Conservation (phyloP, 805 yeast species). For the Kluyveromyces nonfermentans region DNA sequence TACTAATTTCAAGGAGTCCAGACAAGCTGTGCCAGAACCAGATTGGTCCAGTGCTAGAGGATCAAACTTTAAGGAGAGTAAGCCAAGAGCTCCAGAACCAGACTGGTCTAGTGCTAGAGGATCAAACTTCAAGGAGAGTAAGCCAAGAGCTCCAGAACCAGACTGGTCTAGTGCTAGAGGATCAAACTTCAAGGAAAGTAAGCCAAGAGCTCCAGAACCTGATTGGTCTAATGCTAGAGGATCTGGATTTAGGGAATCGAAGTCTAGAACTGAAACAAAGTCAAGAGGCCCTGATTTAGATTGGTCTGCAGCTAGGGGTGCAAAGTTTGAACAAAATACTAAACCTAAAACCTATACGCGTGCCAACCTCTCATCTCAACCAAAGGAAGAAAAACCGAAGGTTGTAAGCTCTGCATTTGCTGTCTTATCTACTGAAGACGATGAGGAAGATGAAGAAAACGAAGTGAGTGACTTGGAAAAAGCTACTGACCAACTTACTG, state of each 20-base stretch:
- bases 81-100: slow-evolving; percentile 37
- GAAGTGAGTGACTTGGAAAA: slow-evolving; percentile 25
- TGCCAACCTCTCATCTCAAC: slow-evolving; percentile 10
- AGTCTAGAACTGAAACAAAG: slow-evolving; percentile 21
- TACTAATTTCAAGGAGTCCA: slow-evolving; percentile 24
- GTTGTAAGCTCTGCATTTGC: slow-evolving; percentile 39
- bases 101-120: slow-evolving; percentile 51
- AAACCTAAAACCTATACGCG: slow-evolving; percentile 11
- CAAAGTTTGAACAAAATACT: slow-evolving; percentile 15
- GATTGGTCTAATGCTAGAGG: slow-evolving; percentile 38
- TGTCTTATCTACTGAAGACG: slow-evolving; percentile 44
- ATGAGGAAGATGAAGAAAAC: slow-evolving; percentile 37
- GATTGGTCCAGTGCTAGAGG: slow-evolving; percentile 39
- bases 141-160: slow-evolving; percentile 33
- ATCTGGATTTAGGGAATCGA: slow-evolving; percentile 12
- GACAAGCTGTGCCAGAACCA: slow-evolving; percentile 29
- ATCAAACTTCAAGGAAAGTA: slow-evolving; percentile 26
- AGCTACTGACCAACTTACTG: slow-evolving; percentile 33
- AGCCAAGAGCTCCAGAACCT: slow-evolving; percentile 29
- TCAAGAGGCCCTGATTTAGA: slow-evolving; percentile 35
- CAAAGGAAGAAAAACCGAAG: slow-evolving; percentile 24
- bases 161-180: slow-evolving; percentile 35
- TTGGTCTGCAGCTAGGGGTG: slow-evolving; percentile 45
- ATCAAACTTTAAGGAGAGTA: slow-evolving; percentile 20
- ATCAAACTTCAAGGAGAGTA: slow-evolving; percentile 22